Evolutionary conservation across 345 rosid species (phyloP).

Genomic region (Anastatica hierochuntica): DNA sequence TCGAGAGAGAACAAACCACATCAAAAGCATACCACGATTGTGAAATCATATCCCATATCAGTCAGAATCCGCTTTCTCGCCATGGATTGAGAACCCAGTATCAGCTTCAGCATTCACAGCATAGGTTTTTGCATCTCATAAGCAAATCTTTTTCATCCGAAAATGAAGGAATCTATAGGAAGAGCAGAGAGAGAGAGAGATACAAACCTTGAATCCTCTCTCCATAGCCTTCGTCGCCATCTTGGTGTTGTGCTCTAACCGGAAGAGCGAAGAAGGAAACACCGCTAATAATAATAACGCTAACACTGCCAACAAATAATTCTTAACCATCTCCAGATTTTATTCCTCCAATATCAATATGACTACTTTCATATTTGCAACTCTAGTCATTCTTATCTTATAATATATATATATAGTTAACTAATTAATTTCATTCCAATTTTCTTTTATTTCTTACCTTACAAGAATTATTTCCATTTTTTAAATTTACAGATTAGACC

Average conservation of each 20-base stretch:
- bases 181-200: not conserved
- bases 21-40: constrained; percentile 41
- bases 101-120: constrained; percentile 34
- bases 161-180: not conserved
- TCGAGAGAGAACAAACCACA: constrained; percentile 8
- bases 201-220: constrained; percentile 23
- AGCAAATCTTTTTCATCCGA: not conserved
- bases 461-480: no score
- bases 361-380: not conserved
- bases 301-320: not conserved
- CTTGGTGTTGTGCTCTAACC: not conserved
- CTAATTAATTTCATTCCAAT: not conserved
- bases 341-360: not conserved
- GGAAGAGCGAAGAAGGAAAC: not conserved
- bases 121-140: not conserved
- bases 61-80: constrained; percentile 57
- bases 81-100: constrained; percentile 74
- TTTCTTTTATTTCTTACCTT: not conserved
- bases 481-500: no score
- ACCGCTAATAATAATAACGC: not conserved
- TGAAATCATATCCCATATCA: constrained; percentile 88
- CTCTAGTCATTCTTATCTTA: not conserved
- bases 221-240: constrained; percentile 14
- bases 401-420: not conserved
- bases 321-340: constrained; percentile 3